Conservation (phyloP, 345 rosid genomes). For the Gossypium sturtianum region DNA sequence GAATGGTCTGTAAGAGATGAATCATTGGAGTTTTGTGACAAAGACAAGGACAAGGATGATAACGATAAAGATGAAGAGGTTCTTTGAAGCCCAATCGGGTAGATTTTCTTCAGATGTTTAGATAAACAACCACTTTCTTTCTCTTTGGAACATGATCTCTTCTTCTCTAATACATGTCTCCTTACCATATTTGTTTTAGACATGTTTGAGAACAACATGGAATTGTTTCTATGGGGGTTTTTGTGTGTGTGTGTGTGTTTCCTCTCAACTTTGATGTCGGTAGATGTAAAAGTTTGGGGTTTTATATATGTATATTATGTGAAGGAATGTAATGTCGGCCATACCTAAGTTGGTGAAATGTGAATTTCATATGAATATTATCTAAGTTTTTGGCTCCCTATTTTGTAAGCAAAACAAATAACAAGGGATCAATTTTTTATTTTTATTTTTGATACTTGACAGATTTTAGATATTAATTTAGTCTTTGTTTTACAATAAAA, state of each 20-base stretch:
- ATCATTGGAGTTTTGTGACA: slow-evolving; percentile 82
- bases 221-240: not conserved
- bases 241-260: not conserved
- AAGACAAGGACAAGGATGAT: slow-evolving; percentile 72
- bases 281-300: slow-evolving; percentile 11
- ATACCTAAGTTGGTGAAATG: slow-evolving; percentile 58
- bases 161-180: slow-evolving; percentile 41
- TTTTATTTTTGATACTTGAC: too few species aligned
- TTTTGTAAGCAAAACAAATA: slow-evolving; percentile 26
- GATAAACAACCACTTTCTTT: slow-evolving; percentile 41
- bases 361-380: slow-evolving; percentile 38
- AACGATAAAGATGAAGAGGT: slow-evolving; percentile 75
- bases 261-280: not conserved
- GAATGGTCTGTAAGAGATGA: slow-evolving; percentile 62
- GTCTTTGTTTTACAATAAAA: too few species aligned
- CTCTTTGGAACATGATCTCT: slow-evolving; percentile 19
- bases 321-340: not conserved
- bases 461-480: too few species aligned
- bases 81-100: slow-evolving; percentile 69
- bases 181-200: slow-evolving; percentile 26
- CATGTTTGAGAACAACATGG: slow-evolving; percentile 22
- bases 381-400: slow-evolving; percentile 14
- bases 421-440: too few species aligned
- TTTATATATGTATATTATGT: slow-evolving; percentile 1
- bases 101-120: slow-evolving; percentile 74